Percentiles rank a stretch among this genome's conserved stretches.
phyloP scores from a whole-genome alignment of 257 asterid genomes.

The Solanum chmielewskii region DNA sequence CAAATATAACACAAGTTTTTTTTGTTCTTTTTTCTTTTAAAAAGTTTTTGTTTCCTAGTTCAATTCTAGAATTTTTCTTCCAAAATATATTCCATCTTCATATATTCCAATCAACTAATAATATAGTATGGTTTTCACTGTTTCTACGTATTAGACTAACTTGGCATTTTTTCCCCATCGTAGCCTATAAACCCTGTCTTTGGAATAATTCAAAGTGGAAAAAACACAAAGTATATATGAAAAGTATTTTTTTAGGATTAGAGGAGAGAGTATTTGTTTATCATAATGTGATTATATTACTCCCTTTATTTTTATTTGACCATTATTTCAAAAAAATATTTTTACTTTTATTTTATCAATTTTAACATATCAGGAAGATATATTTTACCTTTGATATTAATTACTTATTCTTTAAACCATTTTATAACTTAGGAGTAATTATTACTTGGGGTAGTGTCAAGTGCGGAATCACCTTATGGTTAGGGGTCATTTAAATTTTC shows the following conservation, averaged over 20 bases:
- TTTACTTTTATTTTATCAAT: not conserved
- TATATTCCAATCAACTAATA: not conserved
- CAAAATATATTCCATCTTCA: not conserved
- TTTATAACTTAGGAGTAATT: not conserved
- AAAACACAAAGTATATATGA: not conserved
- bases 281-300: not conserved
- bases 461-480: not conserved
- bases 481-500: not conserved
- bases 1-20: not conserved
- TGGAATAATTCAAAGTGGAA: not conserved
- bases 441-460: not conserved
- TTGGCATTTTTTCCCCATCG: not conserved
- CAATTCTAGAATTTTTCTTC: not conserved
- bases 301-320: no score
- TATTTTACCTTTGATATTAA: no score
- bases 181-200: not conserved
- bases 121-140: not conserved
- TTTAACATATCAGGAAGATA: no score
- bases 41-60: not conserved
- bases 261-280: not conserved
- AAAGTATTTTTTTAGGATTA: not conserved
- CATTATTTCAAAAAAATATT: no score
- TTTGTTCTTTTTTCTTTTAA: not conserved
- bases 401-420: not conserved
- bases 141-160: not conserved